These are phyloP conservation scores for Aspergillus fumigatus DNA, from an alignment of 2,329 filamentous ascomycete genomes.

Conservation along the genomic window DNA sequence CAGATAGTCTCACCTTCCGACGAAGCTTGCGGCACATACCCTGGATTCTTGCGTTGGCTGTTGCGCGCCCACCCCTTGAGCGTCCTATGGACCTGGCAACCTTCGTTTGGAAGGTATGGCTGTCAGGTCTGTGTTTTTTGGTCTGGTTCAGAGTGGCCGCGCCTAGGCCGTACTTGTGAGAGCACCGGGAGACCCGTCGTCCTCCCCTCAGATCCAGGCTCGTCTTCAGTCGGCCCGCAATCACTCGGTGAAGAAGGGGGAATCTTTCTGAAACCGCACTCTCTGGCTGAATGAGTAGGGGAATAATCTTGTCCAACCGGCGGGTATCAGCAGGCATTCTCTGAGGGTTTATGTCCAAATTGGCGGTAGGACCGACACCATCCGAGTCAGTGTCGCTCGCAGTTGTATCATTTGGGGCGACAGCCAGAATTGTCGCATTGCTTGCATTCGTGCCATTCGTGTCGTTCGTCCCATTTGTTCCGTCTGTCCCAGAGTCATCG, in stretches of 20 bases:
- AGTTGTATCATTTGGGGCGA: neutral
- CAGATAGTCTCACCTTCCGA: neutral
- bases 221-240: constrained; percentile 6
- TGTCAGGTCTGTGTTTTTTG: neutral
- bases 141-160: neutral
- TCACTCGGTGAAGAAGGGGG: constrained; percentile 10
- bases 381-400: neutral
- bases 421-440: neutral
- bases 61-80: neutral
- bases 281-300: constrained; percentile 7
- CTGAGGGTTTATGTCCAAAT: neutral
- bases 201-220: constrained; percentile 4
- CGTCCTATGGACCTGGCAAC: neutral
- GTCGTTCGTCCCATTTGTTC: neutral
- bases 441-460: neutral
- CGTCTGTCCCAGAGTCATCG: neutral
- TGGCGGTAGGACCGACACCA: neutral
- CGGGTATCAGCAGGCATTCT: neutral
- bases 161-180: constrained; percentile 1
- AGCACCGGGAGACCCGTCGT: constrained; percentile 10
- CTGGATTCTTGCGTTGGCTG: neutral
- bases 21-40: neutral
- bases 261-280: constrained; percentile 5
- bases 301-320: neutral
- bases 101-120: neutral